phyloP scores from a whole-genome alignment of 768 basidiomycete genomes.

The Rhodotorula diobovata region DNA sequence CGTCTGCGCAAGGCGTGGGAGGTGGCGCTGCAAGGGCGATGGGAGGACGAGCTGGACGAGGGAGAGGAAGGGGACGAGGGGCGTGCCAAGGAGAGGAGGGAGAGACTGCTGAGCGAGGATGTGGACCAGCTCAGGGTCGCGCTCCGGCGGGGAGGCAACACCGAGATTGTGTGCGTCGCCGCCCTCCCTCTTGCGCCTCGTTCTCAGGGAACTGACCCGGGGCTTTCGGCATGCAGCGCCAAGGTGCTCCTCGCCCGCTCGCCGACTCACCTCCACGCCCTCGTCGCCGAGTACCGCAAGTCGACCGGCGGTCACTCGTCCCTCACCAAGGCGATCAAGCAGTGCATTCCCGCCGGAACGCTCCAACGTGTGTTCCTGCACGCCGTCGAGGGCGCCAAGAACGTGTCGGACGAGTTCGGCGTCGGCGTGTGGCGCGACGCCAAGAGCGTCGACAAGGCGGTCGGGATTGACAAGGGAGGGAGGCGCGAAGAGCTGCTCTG shows the following conservation, averaged over 20 bases:
- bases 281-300: conserved; percentile 29
- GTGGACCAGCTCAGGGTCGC: conserved; percentile 36
- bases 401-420: background rate
- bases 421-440: conserved; percentile 22
- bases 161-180: conserved; percentile 24
- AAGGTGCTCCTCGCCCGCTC: conserved; percentile 38
- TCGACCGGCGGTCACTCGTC: conserved; percentile 19
- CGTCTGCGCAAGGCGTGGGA: conserved; percentile 34
- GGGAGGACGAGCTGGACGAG: conserved; percentile 16
- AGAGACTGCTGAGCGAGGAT: conserved; percentile 26
- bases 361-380: conserved; percentile 21
- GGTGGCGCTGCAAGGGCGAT: conserved; percentile 28
- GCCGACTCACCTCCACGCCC: conserved; percentile 9
- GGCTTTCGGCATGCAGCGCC: background rate
- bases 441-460: conserved; percentile 16
- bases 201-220: background rate
- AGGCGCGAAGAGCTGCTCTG: conserved; percentile 18
- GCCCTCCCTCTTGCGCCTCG: background rate
- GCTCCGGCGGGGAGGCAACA: conserved; percentile 27
- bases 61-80: background rate
- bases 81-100: conserved; percentile 1
- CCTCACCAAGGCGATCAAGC: conserved; percentile 34
- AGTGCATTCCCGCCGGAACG: conserved; percentile 13
- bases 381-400: conserved; percentile 29
- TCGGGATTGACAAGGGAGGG: conserved; percentile 15